Percentiles rank a stretch among this genome's conserved stretches.
phyloP scores from a whole-genome alignment of 2,329 filamentous ascomycete species.

The Curvularia spicifera region DNA sequence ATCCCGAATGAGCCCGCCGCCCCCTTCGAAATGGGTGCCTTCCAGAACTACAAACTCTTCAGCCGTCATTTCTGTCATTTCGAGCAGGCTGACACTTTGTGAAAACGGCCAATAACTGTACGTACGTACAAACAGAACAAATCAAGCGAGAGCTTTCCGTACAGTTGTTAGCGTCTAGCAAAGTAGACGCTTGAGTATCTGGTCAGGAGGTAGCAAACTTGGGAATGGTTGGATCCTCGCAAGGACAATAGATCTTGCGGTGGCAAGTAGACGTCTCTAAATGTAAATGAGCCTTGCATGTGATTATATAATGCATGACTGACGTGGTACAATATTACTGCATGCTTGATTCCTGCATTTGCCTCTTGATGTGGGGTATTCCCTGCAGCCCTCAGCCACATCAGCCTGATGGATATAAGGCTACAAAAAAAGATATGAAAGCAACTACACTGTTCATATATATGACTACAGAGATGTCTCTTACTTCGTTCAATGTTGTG shows the following conservation, averaged over 20 bases:
- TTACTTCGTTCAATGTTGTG: neutral
- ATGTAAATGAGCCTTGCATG: neutral
- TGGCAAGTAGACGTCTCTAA: neutral
- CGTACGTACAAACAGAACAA: neutral
- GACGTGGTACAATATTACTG: neutral
- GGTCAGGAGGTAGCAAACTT: neutral
- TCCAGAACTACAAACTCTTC: neutral
- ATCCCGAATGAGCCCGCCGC: neutral
- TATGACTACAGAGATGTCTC: neutral
- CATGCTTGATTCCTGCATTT: neutral
- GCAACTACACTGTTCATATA: neutral
- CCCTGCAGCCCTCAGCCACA: neutral
- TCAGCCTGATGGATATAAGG: constrained; percentile 1
- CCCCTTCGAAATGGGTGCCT: neutral
- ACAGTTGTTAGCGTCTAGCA: neutral
- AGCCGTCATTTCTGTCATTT: neutral
- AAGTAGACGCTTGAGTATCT: neutral
- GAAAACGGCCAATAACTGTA: neutral
- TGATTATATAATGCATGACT: neutral
- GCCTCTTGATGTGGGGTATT: neutral
- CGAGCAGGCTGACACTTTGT: neutral
- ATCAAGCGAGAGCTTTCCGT: neutral
- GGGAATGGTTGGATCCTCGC: neutral
- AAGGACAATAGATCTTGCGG: neutral
- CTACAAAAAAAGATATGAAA: neutral